Percentiles rank a stretch among this genome's conserved stretches.
phyloP scores from a whole-genome alignment of 2,329 filamentous ascomycete species.

The Penicillium sp. region DNA sequence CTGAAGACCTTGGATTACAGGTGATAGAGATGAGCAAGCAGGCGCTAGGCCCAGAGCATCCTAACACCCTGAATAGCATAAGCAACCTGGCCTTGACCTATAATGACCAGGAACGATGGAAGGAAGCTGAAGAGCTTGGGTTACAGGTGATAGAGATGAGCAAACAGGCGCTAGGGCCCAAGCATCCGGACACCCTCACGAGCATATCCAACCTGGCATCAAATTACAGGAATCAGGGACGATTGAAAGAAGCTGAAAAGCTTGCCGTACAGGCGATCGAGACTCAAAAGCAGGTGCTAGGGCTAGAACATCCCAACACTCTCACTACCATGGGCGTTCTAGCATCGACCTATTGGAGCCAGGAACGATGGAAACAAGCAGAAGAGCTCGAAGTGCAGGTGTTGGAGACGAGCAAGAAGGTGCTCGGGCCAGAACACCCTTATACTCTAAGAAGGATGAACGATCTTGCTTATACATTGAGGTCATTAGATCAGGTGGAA shows the following conservation, averaged over 20 bases:
- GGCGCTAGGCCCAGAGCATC: not conserved
- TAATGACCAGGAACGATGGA: not conserved
- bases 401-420: no score
- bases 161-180: not conserved
- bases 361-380: not conserved
- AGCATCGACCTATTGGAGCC: not conserved
- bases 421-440: no score
- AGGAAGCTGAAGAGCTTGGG: not conserved
- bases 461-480: no score
- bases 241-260: not conserved
- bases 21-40: no score
- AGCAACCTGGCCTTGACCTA: not conserved
- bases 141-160: not conserved
- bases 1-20: not conserved
- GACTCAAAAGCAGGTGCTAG: not conserved
- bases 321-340: not conserved
- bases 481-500: no score
- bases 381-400: no score
- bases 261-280: not conserved
- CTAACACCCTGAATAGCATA: slow-evolving; percentile 5
- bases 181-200: not conserved
- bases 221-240: not conserved
- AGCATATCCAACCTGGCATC: not conserved
- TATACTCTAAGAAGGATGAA: no score
- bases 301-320: not conserved